A percentile compares a stretch with the other conserved stretches of the same genome.
phyloP scores from a whole-genome alignment of 2,329 filamentous ascomycete genomes.

The Blastomyces parvus region DNA sequence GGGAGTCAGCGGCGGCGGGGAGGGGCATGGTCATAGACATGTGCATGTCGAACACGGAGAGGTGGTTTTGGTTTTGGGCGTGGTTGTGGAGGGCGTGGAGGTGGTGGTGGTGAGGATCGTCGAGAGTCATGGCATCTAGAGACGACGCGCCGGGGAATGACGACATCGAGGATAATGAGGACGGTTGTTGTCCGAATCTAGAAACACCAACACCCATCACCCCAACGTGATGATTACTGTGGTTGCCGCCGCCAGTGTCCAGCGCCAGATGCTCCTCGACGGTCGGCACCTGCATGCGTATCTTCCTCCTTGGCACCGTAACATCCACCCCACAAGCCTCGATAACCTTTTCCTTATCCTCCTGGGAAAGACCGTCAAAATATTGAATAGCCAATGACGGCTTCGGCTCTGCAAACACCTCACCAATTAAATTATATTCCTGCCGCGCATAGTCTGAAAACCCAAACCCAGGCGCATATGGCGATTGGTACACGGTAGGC shows the following conservation, averaged over 20 bases:
- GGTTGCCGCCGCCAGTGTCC: slow-evolving; percentile 11
- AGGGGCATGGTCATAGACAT: slow-evolving; percentile 37
- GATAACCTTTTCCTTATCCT: slow-evolving; percentile 35
- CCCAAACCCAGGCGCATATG: slow-evolving; percentile 36
- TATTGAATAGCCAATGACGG: slow-evolving; percentile 35
- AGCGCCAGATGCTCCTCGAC: slow-evolving; percentile 17
- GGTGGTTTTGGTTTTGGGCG: background rate
- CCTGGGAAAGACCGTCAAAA: slow-evolving; percentile 32
- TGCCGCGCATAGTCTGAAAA: slow-evolving; percentile 35
- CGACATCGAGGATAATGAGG: slow-evolving; percentile 14
- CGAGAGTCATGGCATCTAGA: slow-evolving; percentile 12
- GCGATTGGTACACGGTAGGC: slow-evolving; percentile 35
- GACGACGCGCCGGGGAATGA: slow-evolving; percentile 12
- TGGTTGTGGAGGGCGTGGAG: background rate
- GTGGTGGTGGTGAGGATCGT: slow-evolving; percentile 5
- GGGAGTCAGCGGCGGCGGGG: slow-evolving; percentile 37
- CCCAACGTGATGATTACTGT: slow-evolving; percentile 1
- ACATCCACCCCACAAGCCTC: slow-evolving; percentile 36
- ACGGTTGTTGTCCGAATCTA: slow-evolving; percentile 22
- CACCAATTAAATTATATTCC: slow-evolving; percentile 30
- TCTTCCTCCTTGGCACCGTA: slow-evolving; percentile 20
- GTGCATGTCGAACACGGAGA: slow-evolving; percentile 16
- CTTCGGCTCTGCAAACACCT: slow-evolving; percentile 28
- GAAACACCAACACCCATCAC: background rate
- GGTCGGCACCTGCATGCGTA: background rate